Percentiles rank a stretch among this genome's conserved stretches.
Evolutionary conservation across 768 basidiomycete genomes (phyloP).

Genomic region (Pulveroboletus sp.): DNA sequence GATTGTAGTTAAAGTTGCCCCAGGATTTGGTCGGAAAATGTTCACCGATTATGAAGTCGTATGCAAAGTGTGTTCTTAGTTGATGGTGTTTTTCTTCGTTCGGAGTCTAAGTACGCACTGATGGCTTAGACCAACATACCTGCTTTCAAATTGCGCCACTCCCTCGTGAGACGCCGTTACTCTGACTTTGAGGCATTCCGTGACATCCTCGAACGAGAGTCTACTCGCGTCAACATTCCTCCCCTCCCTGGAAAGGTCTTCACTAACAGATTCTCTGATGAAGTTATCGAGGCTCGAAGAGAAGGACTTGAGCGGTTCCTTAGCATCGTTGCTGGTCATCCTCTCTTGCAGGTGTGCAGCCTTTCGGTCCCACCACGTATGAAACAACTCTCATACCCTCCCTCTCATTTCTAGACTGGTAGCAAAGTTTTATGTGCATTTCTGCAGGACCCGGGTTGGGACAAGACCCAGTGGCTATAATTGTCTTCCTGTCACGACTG

Average conservation of each 20-base stretch:
- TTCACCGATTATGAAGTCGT: constrained; percentile 99
- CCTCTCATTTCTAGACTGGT: constrained; percentile 58
- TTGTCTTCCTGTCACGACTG: neutral
- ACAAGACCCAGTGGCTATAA: constrained; percentile 73
- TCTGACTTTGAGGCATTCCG: constrained; percentile 96
- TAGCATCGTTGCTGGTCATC: constrained; percentile 95
- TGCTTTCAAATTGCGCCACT: constrained; percentile 95
- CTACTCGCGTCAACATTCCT: constrained; percentile 96
- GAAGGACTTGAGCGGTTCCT: constrained; percentile 95
- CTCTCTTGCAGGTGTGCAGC: constrained; percentile 86
- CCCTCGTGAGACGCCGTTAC: constrained; percentile 81
- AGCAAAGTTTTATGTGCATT: constrained; percentile 96
- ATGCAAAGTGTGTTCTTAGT: constrained; percentile 63
- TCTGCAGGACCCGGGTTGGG: constrained; percentile 92
- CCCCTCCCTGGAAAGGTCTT: constrained; percentile 97
- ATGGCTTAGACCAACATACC: constrained; percentile 87
- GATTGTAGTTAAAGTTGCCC: neutral
- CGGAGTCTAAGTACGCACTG: constrained; percentile 1
- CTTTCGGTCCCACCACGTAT: neutral
- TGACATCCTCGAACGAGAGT: constrained; percentile 95
- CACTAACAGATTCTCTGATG: constrained; percentile 96
- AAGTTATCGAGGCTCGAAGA: constrained; percentile 87
- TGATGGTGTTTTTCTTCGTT: neutral
- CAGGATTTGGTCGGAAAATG: constrained; percentile 95
- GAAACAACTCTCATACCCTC: constrained; percentile 4